Conservation (phyloP, 2,329 filamentous ascomycete species). For the Fusarium devonianum region DNA sequence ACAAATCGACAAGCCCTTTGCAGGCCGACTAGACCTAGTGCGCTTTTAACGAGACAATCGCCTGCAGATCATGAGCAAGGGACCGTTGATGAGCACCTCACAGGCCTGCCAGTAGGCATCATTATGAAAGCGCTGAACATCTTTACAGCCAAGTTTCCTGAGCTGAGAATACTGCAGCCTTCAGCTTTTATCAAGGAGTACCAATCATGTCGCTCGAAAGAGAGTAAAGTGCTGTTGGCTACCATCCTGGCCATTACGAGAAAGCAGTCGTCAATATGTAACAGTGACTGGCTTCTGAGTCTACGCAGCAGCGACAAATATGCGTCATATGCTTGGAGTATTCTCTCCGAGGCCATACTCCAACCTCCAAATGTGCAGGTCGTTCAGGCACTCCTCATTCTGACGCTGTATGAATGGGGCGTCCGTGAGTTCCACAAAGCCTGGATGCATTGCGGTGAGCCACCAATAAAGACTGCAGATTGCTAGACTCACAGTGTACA, state of each 20-base stretch:
- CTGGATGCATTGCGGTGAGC: conserved; percentile 49
- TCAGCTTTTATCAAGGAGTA: conserved; percentile 43
- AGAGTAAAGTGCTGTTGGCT: conserved; percentile 38
- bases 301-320: conserved; percentile 22
- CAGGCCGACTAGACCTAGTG: conserved; percentile 6
- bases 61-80: neutral
- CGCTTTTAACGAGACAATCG: neutral
- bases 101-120: conserved; percentile 32
- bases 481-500: neutral
- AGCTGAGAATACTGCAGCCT: conserved; percentile 46
- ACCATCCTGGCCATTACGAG: conserved; percentile 28
- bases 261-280: conserved; percentile 26
- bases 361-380: conserved; percentile 38
- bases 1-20: neutral
- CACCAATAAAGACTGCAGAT: fast-evolving
- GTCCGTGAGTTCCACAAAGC: conserved; percentile 52
- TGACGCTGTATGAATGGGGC: conserved; percentile 53
- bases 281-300: conserved; percentile 6
- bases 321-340: conserved; percentile 23
- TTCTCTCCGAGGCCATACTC: conserved; percentile 23
- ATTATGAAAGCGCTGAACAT: conserved; percentile 46
- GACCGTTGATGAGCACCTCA: conserved; percentile 39
- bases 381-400: conserved; percentile 50
- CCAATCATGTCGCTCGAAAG: conserved; percentile 24
- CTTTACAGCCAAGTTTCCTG: conserved; percentile 47